Percentiles rank a stretch among this genome's conserved stretches.
phyloP scores from a whole-genome alignment of 768 basidiomycete genomes.

The Fomitopsis pulvina region DNA sequence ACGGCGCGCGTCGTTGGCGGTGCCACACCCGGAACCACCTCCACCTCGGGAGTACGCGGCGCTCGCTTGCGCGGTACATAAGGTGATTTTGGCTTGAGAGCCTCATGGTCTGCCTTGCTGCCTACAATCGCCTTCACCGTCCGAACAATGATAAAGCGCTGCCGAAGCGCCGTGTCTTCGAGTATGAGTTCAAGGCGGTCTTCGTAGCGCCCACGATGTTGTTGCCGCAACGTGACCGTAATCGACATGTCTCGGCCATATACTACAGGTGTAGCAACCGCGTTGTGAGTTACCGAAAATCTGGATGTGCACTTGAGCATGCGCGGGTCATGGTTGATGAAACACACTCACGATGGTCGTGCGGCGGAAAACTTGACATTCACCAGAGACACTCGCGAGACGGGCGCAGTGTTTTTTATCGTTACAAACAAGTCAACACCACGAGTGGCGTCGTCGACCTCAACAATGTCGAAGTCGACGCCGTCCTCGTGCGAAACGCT shows the following conservation, averaged over 20 bases:
- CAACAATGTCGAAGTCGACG: conserved; percentile 20
- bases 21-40: conserved; percentile 24
- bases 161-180: conserved; percentile 27
- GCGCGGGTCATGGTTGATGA: neutral
- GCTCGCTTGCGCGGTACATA: conserved; percentile 27
- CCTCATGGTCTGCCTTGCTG: conserved; percentile 40
- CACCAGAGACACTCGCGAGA: neutral
- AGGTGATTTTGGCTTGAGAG: conserved; percentile 37
- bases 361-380: neutral
- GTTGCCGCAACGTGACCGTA: conserved; percentile 24
- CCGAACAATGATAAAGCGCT: conserved; percentile 43
- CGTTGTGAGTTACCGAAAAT: conserved; percentile 6
- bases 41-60: conserved; percentile 9
- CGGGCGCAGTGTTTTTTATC: conserved; percentile 7
- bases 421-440: conserved; percentile 3
- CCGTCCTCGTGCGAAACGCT: conserved; percentile 12
- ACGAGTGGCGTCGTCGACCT: conserved; percentile 7
- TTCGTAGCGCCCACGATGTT: conserved; percentile 37
- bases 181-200: conserved; percentile 50
- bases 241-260: conserved; percentile 6
- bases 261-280: neutral
- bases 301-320: conserved; percentile 1
- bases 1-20: conserved; percentile 12
- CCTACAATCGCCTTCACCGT: conserved; percentile 42
- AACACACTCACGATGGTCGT: conserved; percentile 5